A percentile compares a stretch with the other conserved stretches of the same genome.
Evolutionary conservation across 129 eudicot genomes (phyloP).

Genomic region (Pittosporum tobira): DNA sequence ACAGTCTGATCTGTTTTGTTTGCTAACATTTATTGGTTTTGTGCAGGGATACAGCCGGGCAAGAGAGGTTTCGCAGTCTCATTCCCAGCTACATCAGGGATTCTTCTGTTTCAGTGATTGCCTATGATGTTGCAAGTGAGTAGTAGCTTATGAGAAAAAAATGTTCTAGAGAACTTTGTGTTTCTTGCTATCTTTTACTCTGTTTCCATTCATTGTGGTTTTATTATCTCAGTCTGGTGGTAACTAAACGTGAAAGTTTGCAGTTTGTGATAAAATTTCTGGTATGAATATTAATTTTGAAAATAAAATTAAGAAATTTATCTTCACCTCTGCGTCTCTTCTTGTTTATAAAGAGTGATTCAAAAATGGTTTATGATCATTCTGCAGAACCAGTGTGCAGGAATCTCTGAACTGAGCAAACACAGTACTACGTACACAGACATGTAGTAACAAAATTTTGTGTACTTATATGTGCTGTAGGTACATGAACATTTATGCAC

Average conservation of each 20-base stretch:
- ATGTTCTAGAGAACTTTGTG: not conserved
- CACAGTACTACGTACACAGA: not conserved
- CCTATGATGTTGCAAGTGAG: constrained; percentile 87
- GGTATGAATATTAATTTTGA: not conserved
- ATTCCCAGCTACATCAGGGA: constrained; percentile 93
- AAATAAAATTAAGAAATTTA: not conserved
- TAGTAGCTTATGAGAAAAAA: constrained; percentile 1
- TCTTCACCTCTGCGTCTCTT: not conserved
- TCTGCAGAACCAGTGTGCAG: not conserved
- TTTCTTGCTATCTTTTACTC: not conserved
- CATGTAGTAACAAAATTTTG: not conserved
- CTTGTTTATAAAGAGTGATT: not conserved
- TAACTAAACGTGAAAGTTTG: not conserved
- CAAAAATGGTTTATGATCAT: not conserved
- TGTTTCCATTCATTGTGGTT: not conserved
- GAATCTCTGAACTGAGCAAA: not conserved
- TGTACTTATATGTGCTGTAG: not conserved
- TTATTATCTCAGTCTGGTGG: not conserved
- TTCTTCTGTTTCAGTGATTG: constrained; percentile 80
- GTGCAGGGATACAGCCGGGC: constrained; percentile 92
- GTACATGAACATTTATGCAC: not conserved
- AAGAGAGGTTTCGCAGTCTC: constrained; percentile 86
- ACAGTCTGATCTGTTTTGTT: not conserved
- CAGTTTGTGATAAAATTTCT: not conserved
- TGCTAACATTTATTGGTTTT: not conserved